Evolutionary conservation across 306 rosid species (phyloP).

Genomic region (Styphnolobium japonicum): DNA sequence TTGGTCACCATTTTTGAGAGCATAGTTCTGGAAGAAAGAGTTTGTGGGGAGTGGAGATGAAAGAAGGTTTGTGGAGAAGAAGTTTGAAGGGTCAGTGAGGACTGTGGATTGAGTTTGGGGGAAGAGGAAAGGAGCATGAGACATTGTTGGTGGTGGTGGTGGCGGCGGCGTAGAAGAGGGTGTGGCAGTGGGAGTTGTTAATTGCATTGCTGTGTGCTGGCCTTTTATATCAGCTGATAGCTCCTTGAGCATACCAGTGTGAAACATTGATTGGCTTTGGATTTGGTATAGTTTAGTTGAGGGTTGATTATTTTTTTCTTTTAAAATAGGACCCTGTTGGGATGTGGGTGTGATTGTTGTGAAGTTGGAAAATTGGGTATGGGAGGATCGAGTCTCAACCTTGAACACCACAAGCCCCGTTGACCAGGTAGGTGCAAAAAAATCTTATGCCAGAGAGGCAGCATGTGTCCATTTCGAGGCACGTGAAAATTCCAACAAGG

Average conservation of each 20-base stretch:
- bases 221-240: not conserved
- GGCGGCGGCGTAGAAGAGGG: not conserved
- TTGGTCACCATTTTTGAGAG: slow-evolving; percentile 64
- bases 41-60: slow-evolving; percentile 75
- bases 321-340: too few species aligned
- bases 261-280: too few species aligned
- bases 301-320: too few species aligned
- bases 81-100: slow-evolving; percentile 71
- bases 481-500: not conserved
- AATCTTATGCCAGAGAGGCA: not conserved
- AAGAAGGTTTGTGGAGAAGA: slow-evolving; percentile 64
- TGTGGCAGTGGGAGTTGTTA: not conserved
- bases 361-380: too few species aligned
- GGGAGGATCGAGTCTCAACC: too few species aligned
- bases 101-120: slow-evolving; percentile 59
- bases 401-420: too few species aligned
- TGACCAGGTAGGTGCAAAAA: too few species aligned
- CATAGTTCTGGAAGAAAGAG: slow-evolving; percentile 81
- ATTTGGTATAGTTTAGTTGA: too few species aligned
- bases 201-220: not conserved
- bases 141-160: not conserved
- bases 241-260: too few species aligned
- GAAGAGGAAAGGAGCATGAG: slow-evolving; percentile 50
- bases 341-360: too few species aligned
- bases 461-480: not conserved